These are phyloP conservation scores for Fragaria nilgerrensis DNA, from an alignment of 306 rosid species.

Conservation along the genomic window DNA sequence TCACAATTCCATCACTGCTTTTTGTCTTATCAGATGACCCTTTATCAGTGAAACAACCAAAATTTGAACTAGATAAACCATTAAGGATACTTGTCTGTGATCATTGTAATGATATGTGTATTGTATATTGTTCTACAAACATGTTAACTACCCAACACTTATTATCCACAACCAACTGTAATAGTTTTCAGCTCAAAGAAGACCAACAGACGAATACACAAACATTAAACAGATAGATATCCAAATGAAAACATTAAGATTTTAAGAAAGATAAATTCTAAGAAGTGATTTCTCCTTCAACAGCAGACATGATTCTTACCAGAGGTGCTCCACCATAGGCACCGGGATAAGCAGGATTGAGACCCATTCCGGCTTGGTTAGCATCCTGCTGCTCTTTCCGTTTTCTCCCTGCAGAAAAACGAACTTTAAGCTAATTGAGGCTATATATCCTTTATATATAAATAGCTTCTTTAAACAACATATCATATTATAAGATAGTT, in stretches of 20 bases:
- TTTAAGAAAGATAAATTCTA: too few species aligned
- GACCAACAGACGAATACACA: background rate
- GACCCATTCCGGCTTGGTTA: constrained; percentile 76
- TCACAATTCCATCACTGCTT: background rate
- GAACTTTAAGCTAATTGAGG: background rate
- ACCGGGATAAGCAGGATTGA: constrained; percentile 80
- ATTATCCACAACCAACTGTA: background rate
- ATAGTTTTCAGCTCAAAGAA: constrained; percentile 6
- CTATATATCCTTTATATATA: background rate
- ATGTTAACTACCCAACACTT: background rate
- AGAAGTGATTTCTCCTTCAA: background rate
- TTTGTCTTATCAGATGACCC: background rate
- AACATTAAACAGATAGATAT: background rate
- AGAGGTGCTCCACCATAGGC: constrained; percentile 75
- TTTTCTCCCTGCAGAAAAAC: constrained; percentile 64
- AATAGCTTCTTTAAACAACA: background rate
- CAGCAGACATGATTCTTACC: constrained; percentile 47
- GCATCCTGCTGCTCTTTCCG: constrained; percentile 88
- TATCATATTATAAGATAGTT: background rate
- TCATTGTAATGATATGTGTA: background rate
- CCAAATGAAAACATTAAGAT: background rate
- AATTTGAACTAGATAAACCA: background rate
- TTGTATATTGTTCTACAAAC: background rate
- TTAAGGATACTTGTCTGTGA: background rate
- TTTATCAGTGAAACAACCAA: background rate